Evolutionary conservation across 495 filamentous ascomycete genomes (phyloP).

Genomic region (Podospora fimiseda): DNA sequence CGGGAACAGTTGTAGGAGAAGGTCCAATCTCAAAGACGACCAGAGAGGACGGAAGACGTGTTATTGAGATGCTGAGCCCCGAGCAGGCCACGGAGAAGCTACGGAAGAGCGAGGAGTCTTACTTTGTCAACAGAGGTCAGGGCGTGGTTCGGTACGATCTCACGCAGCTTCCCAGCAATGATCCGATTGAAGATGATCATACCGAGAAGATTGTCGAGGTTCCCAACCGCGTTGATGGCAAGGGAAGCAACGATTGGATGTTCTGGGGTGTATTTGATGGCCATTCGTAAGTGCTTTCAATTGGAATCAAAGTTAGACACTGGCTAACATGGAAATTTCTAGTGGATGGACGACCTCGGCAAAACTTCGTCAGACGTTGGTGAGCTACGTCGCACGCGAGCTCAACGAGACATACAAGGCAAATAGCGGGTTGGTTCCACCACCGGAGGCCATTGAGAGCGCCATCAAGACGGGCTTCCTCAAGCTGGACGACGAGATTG

Average conservation of each 20-base stretch:
- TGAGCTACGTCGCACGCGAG: slow-evolving; percentile 87
- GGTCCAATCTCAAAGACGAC: slow-evolving; percentile 80
- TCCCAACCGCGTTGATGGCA: slow-evolving; percentile 44
- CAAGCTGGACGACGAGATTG: slow-evolving; percentile 85
- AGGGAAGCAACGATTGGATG: slow-evolving; percentile 83
- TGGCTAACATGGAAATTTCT: slow-evolving; percentile 19
- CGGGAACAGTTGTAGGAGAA: slow-evolving; percentile 70
- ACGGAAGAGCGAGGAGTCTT: slow-evolving; percentile 82
- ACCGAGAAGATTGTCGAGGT: slow-evolving; percentile 95
- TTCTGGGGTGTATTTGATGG: slow-evolving; percentile 99
- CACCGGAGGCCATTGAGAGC: slow-evolving; percentile 70
- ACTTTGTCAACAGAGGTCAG: slow-evolving; percentile 78
- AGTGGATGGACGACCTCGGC: slow-evolving; percentile 98
- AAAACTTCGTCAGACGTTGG: slow-evolving; percentile 85
- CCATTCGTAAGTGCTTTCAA: slow-evolving; percentile 60
- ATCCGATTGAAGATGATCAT: slow-evolving; percentile 98
- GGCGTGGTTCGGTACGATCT: slow-evolving; percentile 94
- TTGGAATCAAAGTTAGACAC: neutral
- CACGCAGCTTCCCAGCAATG: slow-evolving; percentile 91
- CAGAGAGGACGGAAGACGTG: slow-evolving; percentile 69
- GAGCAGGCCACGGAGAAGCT: slow-evolving; percentile 90
- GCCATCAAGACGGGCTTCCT: slow-evolving; percentile 93
- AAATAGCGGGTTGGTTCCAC: slow-evolving; percentile 51
- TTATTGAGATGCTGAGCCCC: slow-evolving; percentile 91
- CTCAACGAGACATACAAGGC: slow-evolving; percentile 91